Base-by-base conservation (phyloP, 2,329 filamentous ascomycete genomes). In the Cryphonectria radicalis region DNA sequence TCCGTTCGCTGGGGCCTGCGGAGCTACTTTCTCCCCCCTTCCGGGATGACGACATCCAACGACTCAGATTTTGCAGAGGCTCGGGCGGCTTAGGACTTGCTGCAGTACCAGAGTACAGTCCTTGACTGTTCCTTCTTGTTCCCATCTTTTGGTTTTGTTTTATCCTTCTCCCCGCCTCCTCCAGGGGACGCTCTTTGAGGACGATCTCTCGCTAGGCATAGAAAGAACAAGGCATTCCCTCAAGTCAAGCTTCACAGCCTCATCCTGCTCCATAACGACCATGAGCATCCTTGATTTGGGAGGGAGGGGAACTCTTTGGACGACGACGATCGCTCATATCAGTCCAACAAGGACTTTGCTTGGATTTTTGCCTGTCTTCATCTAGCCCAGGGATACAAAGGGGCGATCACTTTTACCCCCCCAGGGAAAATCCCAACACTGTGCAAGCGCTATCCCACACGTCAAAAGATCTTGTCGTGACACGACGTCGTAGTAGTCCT, bases 371-470 rank as follows among this genome's bases (percentile, higher is more conserved):
- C 28, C 60, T 43, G n/a, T 28, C 66, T 62, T 62, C 66, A 67
- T 46, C 55, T 40, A 50, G 65, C 64, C 63, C 63, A 40, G 63
- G 64, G 46, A 37, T 55, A 55, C 40, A 69, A 57, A 66, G 68
- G 63, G 72, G 70, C 55, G 66, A 71, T 71, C 57, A 37, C 57
- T 55, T 66, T 0, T 19, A 0, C 25, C 35, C 32, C 53, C 71
- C 32, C 32, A 68, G 69, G 71, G 71, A 73, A 66, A 57, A 71
- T 71, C 71, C 69, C 69, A 67, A 67, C 64, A 69, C n/a, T 19
- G 17, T 17, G 10, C 53, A 25, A 67, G 40, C 63, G 57, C 65
- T 25, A 63, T 70, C 69, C 66, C 62, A 66, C 71, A 68, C 69
- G 69, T 73, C 69, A 66, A 73, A 71, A 59, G 55, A 28, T 28